These are phyloP conservation scores for Kluyveromyces sp. DNA, from an alignment of 1,139 yeast species.

Conservation along the genomic window DNA sequence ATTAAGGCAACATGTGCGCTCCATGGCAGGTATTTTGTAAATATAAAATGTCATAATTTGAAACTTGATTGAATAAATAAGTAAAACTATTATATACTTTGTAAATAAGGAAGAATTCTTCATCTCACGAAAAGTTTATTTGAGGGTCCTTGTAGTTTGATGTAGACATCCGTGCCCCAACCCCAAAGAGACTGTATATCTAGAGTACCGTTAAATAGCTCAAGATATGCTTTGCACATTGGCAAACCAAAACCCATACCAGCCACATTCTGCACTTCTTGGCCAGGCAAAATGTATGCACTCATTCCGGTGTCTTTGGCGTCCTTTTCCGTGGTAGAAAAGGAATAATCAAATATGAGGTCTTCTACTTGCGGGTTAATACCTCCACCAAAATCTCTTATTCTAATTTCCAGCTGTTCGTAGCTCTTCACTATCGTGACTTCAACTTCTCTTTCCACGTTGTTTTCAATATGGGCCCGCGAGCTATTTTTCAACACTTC, in stretches of 20 bases:
- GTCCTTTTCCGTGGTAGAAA: conserved; percentile 49
- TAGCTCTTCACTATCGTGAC: conserved; percentile 52
- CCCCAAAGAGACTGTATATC: conserved; percentile 76
- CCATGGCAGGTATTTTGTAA: neutral
- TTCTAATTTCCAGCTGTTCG: conserved; percentile 49
- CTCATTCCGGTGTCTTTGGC: conserved; percentile 27
- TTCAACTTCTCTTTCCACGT: conserved; percentile 50
- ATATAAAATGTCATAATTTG: neutral
- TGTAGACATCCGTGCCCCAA: conserved; percentile 75
- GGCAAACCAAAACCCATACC: conserved; percentile 98
- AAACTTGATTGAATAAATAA: neutral
- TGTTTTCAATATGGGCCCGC: conserved; percentile 74
- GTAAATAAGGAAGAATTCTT: neutral
- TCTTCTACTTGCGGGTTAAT: conserved; percentile 57
- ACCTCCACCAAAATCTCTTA: conserved; percentile 87
- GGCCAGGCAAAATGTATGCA: conserved; percentile 63
- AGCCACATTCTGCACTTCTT: conserved; percentile 68
- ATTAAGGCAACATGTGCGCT: too few relatives aligned
- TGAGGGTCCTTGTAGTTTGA: conserved; percentile 36
- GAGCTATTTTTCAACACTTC: conserved; percentile 85
- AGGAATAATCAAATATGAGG: conserved; percentile 77
- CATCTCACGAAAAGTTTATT: conserved; percentile 25
- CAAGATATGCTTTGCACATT: conserved; percentile 65
- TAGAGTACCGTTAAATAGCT: conserved; percentile 66
- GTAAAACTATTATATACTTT: neutral